These are phyloP conservation scores for Peziza echinospora DNA, from an alignment of 495 filamentous ascomycete species.

Conservation along the genomic window DNA sequence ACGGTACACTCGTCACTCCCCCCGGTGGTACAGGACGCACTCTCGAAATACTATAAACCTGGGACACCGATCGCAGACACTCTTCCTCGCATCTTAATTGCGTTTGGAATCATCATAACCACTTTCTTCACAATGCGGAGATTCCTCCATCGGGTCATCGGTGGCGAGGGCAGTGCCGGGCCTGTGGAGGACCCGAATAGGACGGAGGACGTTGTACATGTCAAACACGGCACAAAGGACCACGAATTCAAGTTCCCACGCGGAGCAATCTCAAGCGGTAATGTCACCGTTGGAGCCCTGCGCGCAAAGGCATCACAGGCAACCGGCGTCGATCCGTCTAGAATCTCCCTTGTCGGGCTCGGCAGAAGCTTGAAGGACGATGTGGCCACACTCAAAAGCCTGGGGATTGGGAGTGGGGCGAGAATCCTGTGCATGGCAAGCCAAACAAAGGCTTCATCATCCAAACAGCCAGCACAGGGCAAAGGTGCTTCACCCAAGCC, in stretches of 20 bases:
- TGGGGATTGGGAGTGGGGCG: slow-evolving; percentile 13
- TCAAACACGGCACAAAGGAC: slow-evolving; percentile 14
- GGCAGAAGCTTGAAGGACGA: slow-evolving; percentile 16
- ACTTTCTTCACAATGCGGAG: slow-evolving; percentile 1
- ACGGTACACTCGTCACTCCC: neutral
- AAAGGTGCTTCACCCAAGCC: too few relatives aligned
- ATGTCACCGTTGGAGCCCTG: slow-evolving; percentile 8
- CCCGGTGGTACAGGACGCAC: slow-evolving; percentile 1
- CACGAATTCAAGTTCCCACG: slow-evolving; percentile 12
- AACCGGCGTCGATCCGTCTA: slow-evolving; percentile 2
- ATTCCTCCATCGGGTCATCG: slow-evolving; percentile 3
- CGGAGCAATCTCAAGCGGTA: slow-evolving; percentile 6
- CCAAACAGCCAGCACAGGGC: neutral
- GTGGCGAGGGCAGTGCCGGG: slow-evolving; percentile 7
- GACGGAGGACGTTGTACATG: slow-evolving; percentile 6
- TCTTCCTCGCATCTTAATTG: slow-evolving; percentile 10
- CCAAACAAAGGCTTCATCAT: neutral
- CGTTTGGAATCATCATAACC: slow-evolving; percentile 9
- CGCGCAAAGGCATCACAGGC: slow-evolving; percentile 6
- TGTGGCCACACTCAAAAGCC: slow-evolving; percentile 6
- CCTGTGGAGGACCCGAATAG: slow-evolving; percentile 4
- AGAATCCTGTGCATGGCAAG: slow-evolving; percentile 10
- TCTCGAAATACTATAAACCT: neutral
- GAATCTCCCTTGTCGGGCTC: slow-evolving; percentile 10
- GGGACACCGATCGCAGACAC: slow-evolving; percentile 9